Percentiles rank a stretch among this genome's conserved stretches.
These are phyloP conservation scores for Paragyromitra xinjiangensis DNA, from an alignment of 495 filamentous ascomycete species.

Conservation along the genomic window DNA sequence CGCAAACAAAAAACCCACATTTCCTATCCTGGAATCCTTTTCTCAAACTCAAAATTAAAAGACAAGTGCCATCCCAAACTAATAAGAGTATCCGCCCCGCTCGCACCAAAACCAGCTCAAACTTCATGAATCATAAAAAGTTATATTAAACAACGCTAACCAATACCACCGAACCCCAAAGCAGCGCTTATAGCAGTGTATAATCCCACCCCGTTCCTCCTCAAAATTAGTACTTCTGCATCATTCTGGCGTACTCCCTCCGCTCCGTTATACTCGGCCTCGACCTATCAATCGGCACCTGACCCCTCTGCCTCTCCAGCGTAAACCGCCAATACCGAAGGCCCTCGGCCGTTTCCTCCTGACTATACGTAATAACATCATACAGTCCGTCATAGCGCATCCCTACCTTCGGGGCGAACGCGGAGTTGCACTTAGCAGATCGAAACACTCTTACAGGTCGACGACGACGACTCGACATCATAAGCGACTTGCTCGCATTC, in stretches of 20 bases:
- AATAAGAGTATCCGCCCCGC: no score
- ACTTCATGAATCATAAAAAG: no score
- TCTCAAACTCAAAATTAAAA: no score
- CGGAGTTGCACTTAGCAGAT: slow-evolving; percentile 22
- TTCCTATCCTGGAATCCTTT: no score
- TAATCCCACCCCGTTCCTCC: not conserved
- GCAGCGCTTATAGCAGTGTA: no score
- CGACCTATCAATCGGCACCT: slow-evolving; percentile 51
- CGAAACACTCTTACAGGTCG: slow-evolving; percentile 64
- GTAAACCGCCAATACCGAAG: slow-evolving; percentile 62
- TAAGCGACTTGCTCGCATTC: slow-evolving; percentile 59
- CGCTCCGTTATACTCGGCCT: slow-evolving; percentile 28
- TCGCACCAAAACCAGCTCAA: no score
- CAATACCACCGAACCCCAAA: no score
- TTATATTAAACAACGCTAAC: no score
- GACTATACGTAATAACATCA: slow-evolving; percentile 54
- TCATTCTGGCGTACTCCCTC: slow-evolving; percentile 44
- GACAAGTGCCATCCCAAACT: no score
- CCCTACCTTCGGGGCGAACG: slow-evolving; percentile 59
- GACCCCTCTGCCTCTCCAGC: slow-evolving; percentile 57
- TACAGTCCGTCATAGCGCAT: slow-evolving; percentile 67
- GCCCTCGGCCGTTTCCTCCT: slow-evolving; percentile 51
- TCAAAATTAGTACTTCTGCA: slow-evolving; percentile 6
- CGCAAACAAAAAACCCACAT: no score
- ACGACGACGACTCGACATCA: slow-evolving; percentile 50